phyloP scores from a whole-genome alignment of 1,284 basidiomycete genomes.

The Tremellales sp. region DNA sequence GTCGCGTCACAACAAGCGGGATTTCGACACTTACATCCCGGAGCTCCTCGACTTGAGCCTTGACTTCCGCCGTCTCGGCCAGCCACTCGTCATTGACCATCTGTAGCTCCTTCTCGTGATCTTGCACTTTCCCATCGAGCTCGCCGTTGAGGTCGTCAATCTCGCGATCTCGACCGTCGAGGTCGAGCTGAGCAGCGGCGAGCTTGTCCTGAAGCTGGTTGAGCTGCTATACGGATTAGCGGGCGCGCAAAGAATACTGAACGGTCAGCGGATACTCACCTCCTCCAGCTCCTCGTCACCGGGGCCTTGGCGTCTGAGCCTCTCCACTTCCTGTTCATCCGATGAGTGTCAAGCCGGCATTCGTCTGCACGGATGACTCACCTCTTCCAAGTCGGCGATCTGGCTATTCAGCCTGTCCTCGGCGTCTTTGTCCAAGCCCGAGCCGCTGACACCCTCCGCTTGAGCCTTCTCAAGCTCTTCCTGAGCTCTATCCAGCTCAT shows the following conservation, averaged over 20 bases:
- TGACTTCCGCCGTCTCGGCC: constrained; percentile 42
- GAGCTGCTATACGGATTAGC: constrained; percentile 31
- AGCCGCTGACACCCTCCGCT: constrained; percentile 34
- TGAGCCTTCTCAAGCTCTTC: constrained; percentile 62
- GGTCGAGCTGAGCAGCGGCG: constrained; percentile 43
- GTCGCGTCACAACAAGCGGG: constrained; percentile 1
- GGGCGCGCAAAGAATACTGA: neutral
- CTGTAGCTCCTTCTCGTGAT: constrained; percentile 43
- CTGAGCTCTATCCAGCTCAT: constrained; percentile 54
- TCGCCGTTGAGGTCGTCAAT: constrained; percentile 48
- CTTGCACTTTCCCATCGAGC: constrained; percentile 40
- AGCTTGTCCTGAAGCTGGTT: constrained; percentile 47
- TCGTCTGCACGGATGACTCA: constrained; percentile 36
- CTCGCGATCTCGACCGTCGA: constrained; percentile 46
- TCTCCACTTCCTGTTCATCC: constrained; percentile 41
- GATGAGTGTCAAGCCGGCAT: constrained; percentile 2
- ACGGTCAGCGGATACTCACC: constrained; percentile 14
- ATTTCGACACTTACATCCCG: constrained; percentile 35
- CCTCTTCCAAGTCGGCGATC: constrained; percentile 58
- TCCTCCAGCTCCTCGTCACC: constrained; percentile 43
- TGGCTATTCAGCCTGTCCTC: constrained; percentile 61
- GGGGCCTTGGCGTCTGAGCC: constrained; percentile 10
- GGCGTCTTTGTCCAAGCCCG: constrained; percentile 54
- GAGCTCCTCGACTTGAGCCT: constrained; percentile 44
- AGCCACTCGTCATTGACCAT: constrained; percentile 45